Evolutionary conservation across 208 protist genomes (phyloP).

Genomic region (Phytomonas francai): DNA sequence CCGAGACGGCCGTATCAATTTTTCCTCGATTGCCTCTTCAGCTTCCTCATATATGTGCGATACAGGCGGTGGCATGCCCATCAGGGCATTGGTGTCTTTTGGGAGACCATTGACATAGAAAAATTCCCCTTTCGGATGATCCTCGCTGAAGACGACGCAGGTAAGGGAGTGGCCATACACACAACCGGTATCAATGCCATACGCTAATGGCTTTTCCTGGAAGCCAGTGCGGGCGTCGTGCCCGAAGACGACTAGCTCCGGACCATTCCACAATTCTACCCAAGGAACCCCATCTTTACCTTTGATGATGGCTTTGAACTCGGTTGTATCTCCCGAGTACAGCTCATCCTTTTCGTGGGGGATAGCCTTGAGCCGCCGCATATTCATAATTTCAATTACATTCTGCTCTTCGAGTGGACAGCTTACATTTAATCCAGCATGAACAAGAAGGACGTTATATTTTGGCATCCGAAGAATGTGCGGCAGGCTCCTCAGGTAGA

Average conservation of each 20-base stretch:
- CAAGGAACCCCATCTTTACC: conserved; percentile 50
- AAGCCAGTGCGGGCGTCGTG: conserved; percentile 81
- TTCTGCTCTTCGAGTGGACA: conserved; percentile 54
- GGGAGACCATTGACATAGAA: conserved; percentile 65
- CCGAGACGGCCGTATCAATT: conserved; percentile 52
- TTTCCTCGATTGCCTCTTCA: conserved; percentile 31
- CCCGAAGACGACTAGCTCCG: conserved; percentile 82
- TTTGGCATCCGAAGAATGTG: conserved; percentile 79
- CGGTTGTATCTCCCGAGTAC: conserved; percentile 8
- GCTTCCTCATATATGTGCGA: conserved; percentile 69
- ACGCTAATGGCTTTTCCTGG: conserved; percentile 59
- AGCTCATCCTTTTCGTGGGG: conserved; percentile 5
- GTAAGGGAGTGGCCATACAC: conserved; percentile 82
- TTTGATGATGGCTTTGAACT: conserved; percentile 54
- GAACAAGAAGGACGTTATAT: conserved; percentile 77
- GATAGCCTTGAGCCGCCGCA: conserved; percentile 56
- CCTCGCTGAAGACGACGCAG: conserved; percentile 51
- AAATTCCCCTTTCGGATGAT: conserved; percentile 37
- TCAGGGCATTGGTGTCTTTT: conserved; percentile 51
- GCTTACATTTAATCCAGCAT: conserved; percentile 74
- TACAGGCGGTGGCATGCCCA: conserved; percentile 58
- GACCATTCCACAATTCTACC: conserved; percentile 68
- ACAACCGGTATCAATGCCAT: conserved; percentile 87
- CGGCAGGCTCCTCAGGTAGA: conserved; percentile 73
- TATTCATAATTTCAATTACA: conserved; percentile 77